Conservation (phyloP, 805 yeast species). For the Isabelozyma rhagii region DNA sequence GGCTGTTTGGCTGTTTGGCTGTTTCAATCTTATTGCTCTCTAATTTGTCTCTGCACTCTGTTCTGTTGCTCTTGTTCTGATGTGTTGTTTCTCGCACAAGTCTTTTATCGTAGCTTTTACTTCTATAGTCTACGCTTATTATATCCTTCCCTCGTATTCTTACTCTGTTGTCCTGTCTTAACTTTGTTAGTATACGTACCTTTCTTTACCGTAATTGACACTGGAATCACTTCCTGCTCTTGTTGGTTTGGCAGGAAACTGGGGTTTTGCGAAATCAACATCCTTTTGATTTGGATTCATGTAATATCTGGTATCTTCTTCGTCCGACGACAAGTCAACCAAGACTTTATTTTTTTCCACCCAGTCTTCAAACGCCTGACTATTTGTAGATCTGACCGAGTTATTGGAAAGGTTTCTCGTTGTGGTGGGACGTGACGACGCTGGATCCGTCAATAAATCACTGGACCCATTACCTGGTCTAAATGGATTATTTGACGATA, state of each 20-base stretch:
- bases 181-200: background rate
- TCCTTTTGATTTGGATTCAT: constrained; percentile 2
- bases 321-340: constrained; percentile 41
- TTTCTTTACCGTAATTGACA: constrained; percentile 24
- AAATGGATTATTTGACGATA: constrained; percentile 74
- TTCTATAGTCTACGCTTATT: too few species aligned
- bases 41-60: too few species aligned
- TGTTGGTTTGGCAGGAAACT: constrained; percentile 22
- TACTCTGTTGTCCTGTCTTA: background rate
- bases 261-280: constrained; percentile 12
- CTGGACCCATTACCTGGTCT: constrained; percentile 35
- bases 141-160: background rate
- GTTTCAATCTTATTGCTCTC: too few species aligned
- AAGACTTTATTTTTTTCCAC: constrained; percentile 44
- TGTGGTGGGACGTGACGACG: constrained; percentile 4
- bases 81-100: too few species aligned
- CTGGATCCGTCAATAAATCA: constrained; percentile 5
- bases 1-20: too few species aligned
- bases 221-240: constrained; percentile 34
- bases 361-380: constrained; percentile 53
- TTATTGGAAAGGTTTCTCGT: constrained; percentile 1
- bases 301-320: constrained; percentile 31
- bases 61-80: too few species aligned
- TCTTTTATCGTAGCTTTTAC: too few species aligned
- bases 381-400: constrained; percentile 1